These are phyloP conservation scores for Sugiyamaella qingdaonensis DNA, from an alignment of 805 yeast species.

Conservation along the genomic window DNA sequence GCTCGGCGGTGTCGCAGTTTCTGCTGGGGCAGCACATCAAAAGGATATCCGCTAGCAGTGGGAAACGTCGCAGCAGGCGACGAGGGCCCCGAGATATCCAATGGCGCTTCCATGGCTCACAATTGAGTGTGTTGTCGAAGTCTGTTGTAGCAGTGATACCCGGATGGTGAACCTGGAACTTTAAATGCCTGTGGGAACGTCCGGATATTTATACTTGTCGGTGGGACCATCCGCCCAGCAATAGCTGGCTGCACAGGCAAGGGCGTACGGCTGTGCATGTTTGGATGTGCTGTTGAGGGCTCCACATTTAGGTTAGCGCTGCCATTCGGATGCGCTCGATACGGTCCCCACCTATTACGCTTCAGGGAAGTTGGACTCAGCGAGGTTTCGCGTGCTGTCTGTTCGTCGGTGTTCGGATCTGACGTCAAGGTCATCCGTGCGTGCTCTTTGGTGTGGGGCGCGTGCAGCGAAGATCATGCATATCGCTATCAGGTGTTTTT, in stretches of 20 bases:
- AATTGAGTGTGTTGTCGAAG: too few relatives aligned
- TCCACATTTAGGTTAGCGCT: too few relatives aligned
- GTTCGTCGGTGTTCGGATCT: too few relatives aligned
- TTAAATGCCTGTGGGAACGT: too few relatives aligned
- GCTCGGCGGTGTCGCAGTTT: constrained; percentile 47
- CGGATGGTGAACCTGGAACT: neutral
- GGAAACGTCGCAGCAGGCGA: constrained; percentile 13
- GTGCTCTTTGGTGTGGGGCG: neutral
- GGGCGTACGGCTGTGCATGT: neutral
- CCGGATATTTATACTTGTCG: too few relatives aligned
- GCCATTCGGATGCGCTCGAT: too few relatives aligned
- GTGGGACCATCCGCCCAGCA: neutral
- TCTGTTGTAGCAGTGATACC: neutral
- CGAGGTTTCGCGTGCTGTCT: too few relatives aligned
- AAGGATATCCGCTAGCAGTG: constrained; percentile 6
- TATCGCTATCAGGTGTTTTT: too few relatives aligned
- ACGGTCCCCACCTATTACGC: too few relatives aligned
- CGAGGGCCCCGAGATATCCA: constrained; percentile 7
- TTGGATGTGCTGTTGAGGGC: too few relatives aligned
- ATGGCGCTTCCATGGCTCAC: neutral
- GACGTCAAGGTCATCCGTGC: too few relatives aligned
- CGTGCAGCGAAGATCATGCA: neutral
- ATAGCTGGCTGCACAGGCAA: neutral
- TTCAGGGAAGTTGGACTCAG: too few relatives aligned
- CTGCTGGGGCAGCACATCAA: constrained; percentile 9